Base-by-base conservation (phyloP, 768 basidiomycete species). In the Boletus speciosus region DNA sequence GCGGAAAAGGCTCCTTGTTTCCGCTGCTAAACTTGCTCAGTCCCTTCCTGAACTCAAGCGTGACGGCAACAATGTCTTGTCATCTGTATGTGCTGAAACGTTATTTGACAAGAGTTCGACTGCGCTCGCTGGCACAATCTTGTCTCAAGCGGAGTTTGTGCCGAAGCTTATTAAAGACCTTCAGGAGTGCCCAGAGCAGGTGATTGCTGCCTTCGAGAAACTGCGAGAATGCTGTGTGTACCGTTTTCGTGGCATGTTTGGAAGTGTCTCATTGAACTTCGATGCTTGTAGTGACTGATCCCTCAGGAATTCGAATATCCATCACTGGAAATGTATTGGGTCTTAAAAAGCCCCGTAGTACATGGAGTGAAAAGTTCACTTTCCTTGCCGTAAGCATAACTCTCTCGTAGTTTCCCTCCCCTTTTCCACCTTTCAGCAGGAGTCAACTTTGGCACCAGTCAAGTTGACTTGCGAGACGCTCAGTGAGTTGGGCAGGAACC, bases 11-110 rank as follows among this genome's bases (percentile, higher is more conserved):
- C 74, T 99, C 34, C 84, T 86, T 62, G 84, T 98, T 47, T 84
- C 83, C 27, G 77, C 90, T 43, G 92, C 93, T 15, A 98, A 97
- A 71, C 82, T 92, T 23, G 84, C 89, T 41, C 96, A 98, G 68
- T 85, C 85, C 19, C 77, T 99, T 32, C 96, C 97, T 3, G 88
- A 93, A 66, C 75, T 90, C 62, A 98, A 98, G 76, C 83, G 97
- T 37, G 88, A 92, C 65, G 96, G 94, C 12, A 83, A 74, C 64
- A 86, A 81, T 29, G 89, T 98, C 11, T 76, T 93, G 43, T 77
- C 78, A 10, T 87, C 93, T 8, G 73, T 93, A 31, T 85, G 82
- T 73, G 73, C 80, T 16, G 80, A 84, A 55, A 65, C 91, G 27
- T 64, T 93, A 25, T 89, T 82, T 63, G 79, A 81, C 58, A 80